These are phyloP conservation scores for Parietaria judaica DNA, from an alignment of 306 rosid genomes.

Conservation along the genomic window DNA sequence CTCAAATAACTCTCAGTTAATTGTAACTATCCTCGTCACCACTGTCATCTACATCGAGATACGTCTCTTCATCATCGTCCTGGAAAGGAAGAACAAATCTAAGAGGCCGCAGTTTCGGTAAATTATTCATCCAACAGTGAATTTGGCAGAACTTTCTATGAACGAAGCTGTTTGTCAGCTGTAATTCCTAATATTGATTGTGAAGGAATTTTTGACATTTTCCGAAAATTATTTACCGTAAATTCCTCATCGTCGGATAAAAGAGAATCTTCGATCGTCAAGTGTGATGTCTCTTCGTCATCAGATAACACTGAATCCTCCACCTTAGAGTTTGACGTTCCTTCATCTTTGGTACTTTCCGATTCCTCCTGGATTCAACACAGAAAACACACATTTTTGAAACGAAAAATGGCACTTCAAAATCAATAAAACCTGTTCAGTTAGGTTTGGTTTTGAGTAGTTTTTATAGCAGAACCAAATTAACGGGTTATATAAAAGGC, in stretches of 20 bases:
- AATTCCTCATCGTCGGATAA: conserved; percentile 38
- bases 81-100: conserved; percentile 1
- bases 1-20: conserved; percentile 14
- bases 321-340: too few species aligned
- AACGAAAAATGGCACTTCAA: neutral
- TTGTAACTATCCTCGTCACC: conserved; percentile 21
- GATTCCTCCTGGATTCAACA: conserved; percentile 51
- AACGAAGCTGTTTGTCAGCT: too few species aligned
- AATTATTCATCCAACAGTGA: too few species aligned
- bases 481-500: too few species aligned
- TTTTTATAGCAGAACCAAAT: too few species aligned
- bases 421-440: neutral
- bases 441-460: too few species aligned
- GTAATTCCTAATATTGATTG: too few species aligned
- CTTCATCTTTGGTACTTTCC: conserved; percentile 8
- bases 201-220: neutral
- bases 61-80: conserved; percentile 35
- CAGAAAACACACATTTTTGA: conserved; percentile 14
- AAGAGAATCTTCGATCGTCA: conserved; percentile 20
- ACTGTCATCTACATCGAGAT: conserved; percentile 26
- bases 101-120: neutral
- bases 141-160: too few species aligned
- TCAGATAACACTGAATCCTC: too few species aligned
- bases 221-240: conserved; percentile 36
- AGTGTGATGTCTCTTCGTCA: conserved; percentile 18